Evolutionary conservation across 495 filamentous ascomycete species (phyloP).

Genomic region (Penicillium verhagenii): DNA sequence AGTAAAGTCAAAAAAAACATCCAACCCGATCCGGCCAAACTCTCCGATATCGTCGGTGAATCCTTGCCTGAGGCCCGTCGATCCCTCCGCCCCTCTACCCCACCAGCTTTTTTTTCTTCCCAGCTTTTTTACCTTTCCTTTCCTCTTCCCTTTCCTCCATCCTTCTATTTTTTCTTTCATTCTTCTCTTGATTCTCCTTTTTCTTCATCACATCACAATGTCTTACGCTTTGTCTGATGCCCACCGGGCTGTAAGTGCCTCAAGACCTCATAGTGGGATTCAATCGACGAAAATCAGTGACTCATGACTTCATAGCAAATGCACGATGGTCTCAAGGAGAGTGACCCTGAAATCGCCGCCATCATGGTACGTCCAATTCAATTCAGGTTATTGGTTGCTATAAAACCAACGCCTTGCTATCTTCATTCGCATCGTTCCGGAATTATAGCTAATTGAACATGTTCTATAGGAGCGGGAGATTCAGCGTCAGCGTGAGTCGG

Average conservation of each 20-base stretch:
- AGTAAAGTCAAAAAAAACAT: constrained; percentile 2
- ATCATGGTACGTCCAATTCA: constrained; percentile 74
- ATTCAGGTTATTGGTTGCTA: background rate
- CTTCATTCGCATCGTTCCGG: background rate
- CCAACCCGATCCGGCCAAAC: constrained; percentile 20
- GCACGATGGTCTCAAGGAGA: constrained; percentile 78
- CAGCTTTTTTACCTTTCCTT: constrained; percentile 6
- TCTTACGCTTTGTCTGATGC: constrained; percentile 82
- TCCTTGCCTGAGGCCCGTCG: constrained; percentile 26
- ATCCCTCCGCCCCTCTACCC: constrained; percentile 25
- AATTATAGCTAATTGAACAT: constrained; percentile 3
- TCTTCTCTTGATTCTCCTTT: constrained; percentile 5
- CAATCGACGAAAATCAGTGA: constrained; percentile 45
- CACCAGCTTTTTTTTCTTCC: constrained; percentile 21
- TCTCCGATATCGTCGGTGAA: constrained; percentile 28
- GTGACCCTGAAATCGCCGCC: constrained; percentile 85
- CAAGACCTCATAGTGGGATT: background rate
- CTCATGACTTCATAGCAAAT: constrained; percentile 69
- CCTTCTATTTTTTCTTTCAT: background rate
- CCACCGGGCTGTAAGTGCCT: constrained; percentile 71
- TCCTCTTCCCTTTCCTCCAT: constrained; percentile 5
- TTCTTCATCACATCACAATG: constrained; percentile 40
- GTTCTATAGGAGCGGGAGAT: constrained; percentile 80
- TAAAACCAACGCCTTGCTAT: background rate
- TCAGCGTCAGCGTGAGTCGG: constrained; percentile 95